Evolutionary conservation across 2,329 filamentous ascomycete species (phyloP), one percentile per base, ranked within the genome.

Genomic region (Clonostachys rhizophaga): DNA sequence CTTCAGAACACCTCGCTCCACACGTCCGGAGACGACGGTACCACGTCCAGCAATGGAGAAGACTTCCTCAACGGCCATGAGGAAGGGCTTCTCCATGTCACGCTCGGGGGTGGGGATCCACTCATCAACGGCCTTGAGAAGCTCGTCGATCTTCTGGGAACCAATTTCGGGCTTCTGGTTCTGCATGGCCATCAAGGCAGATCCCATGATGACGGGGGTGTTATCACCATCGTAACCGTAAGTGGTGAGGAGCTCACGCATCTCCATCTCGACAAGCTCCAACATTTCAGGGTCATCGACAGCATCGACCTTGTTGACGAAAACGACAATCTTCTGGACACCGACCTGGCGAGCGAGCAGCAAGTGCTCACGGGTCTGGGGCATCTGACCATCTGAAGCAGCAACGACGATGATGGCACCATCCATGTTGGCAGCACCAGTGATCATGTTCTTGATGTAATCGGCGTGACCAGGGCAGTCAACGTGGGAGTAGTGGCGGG

Each of bases 371-470:
- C 94, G 84, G 57, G 94, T 99, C 83, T 99, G 95, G 63, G 94
- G 94, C 94, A 99, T 99, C 78, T 99, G 95, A 67, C 94, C 94
- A 68, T 99, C 94, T 36, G 91, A 96, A 58, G 94, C 94, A 59
- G 95, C 95, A 61, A 99, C 95, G 57, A 99, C 94, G 63, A 99
- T 96, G 67, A 99, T 92, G 63, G 94, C 92, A 63, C 94, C 94
- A 63, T 99, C 94, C 94, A 99, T 99, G 79, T 91, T 95, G 63
- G 95, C 92, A 54, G 94, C 91, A 84, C 94, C 94, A 58, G 94
- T 99, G 71, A 99, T 99, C 94, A 99, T 99, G 86, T 99, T 99
- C 84, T 99, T 99, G 79, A 99, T 97, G 81, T 99, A 99, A 90
- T 99, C 94, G 74, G 94, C 94, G 86, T 99, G 94, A 74, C 94